Evolutionary conservation across 371 early-diverging fungal species (phyloP).

Genomic region (Mucor piriformis): DNA sequence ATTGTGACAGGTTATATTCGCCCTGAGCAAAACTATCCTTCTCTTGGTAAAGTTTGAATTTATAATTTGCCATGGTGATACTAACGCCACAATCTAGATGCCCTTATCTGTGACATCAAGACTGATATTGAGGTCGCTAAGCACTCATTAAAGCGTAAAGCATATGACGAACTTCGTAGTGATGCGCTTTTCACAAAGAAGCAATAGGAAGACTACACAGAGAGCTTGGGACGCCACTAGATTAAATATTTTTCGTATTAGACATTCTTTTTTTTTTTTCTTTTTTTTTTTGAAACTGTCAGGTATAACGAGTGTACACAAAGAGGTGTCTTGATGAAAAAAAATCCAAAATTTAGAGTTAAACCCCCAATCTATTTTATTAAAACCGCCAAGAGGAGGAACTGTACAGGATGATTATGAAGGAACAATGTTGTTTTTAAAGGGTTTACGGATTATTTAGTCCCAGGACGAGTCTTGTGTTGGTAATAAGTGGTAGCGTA

Average conservation of each 20-base stretch:
- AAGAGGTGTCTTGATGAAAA: no score
- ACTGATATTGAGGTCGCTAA: slow-evolving; percentile 86
- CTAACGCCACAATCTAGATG: slow-evolving; percentile 3
- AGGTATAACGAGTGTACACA: no score
- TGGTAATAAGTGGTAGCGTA: slow-evolving; percentile 37
- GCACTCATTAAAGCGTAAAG: slow-evolving; percentile 63
- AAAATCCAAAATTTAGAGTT: no score
- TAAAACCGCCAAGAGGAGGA: no score
- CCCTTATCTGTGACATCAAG: slow-evolving; percentile 79
- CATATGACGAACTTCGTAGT: slow-evolving; percentile 38
- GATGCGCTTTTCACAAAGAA: slow-evolving; percentile 14
- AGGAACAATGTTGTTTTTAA: no score
- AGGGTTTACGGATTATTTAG: no score
- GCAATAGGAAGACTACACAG: background rate
- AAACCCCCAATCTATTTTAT: no score
- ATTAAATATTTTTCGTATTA: no score
- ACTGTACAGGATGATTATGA: no score
- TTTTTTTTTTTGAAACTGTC: no score
- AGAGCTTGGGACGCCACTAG: background rate
- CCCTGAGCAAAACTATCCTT: slow-evolving; percentile 87
- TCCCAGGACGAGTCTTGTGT: slow-evolving; percentile 6
- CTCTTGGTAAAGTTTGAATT: slow-evolving; percentile 62
- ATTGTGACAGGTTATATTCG: slow-evolving; percentile 91
- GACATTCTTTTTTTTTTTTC: no score
- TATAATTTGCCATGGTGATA: no score